phyloP scores from a whole-genome alignment of 1,284 basidiomycete genomes.

The Boletus sp. region DNA sequence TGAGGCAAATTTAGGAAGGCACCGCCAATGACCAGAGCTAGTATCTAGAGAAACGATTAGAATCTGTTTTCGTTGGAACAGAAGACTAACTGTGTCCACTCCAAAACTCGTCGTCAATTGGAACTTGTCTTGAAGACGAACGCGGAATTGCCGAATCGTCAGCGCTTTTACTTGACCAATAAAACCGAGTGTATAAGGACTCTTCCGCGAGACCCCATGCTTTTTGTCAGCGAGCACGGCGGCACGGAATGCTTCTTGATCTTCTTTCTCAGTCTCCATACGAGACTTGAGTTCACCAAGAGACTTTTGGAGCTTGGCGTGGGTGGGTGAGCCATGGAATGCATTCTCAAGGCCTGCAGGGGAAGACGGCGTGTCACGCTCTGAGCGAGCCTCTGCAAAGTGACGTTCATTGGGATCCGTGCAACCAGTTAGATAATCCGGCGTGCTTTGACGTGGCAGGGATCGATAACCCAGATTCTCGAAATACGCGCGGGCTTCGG shows the following conservation, averaged over 20 bases:
- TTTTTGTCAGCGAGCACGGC: constrained; percentile 82
- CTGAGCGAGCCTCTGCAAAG: constrained; percentile 69
- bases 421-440: constrained; percentile 78
- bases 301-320: constrained; percentile 45
- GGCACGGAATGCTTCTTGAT: constrained; percentile 71
- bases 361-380: constrained; percentile 64
- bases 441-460: constrained; percentile 69
- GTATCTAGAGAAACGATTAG: constrained; percentile 18
- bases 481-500: constrained; percentile 75
- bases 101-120: constrained; percentile 72
- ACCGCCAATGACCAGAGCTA: constrained; percentile 76
- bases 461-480: constrained; percentile 71
- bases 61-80: background rate
- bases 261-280: constrained; percentile 62
- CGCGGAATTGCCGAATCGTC: constrained; percentile 72
- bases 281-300: constrained; percentile 60
- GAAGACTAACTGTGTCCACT: constrained; percentile 46
- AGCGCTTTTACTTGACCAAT: constrained; percentile 70
- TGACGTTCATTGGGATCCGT: constrained; percentile 85
- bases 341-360: constrained; percentile 70
- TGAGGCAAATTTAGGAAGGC: constrained; percentile 71
- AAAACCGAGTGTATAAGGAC: constrained; percentile 84
- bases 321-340: constrained; percentile 56
- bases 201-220: constrained; percentile 77
- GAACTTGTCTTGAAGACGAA: constrained; percentile 77